Evolutionary conservation across 2,329 filamentous ascomycete genomes (phyloP).

Genomic region (Sclerotinia trifoliorum): DNA sequence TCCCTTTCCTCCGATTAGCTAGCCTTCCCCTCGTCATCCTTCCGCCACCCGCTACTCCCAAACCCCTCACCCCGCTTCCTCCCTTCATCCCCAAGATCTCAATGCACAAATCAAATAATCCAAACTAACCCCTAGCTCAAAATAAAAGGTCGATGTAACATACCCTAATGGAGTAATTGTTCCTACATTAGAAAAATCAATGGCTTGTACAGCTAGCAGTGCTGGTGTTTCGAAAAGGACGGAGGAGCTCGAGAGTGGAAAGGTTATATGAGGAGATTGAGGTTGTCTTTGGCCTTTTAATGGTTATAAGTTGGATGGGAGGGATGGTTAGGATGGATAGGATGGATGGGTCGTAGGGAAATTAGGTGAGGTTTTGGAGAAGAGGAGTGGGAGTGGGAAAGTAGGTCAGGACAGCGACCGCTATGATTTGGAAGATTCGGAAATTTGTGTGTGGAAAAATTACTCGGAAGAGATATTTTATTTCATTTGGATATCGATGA

Average conservation of each 20-base stretch:
- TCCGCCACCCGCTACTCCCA: not conserved
- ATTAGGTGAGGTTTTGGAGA: too few relatives aligned
- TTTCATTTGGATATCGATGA: too few relatives aligned
- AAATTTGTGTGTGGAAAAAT: too few relatives aligned
- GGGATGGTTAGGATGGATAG: too few relatives aligned
- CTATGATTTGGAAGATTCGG: too few relatives aligned
- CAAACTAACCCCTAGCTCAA: not conserved
- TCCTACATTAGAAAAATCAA: constrained; percentile 4
- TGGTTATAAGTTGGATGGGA: too few relatives aligned
- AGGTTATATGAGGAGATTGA: not conserved
- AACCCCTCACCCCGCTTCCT: not conserved
- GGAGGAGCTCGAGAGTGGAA: not conserved
- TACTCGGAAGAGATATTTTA: too few relatives aligned
- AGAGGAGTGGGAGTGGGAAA: too few relatives aligned
- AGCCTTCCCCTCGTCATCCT: not conserved
- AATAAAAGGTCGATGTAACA: not conserved
- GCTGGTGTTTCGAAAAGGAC: not conserved
- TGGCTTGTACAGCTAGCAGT: constrained; percentile 18
- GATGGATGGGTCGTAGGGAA: not conserved
- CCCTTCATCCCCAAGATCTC: not conserved
- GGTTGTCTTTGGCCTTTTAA: constrained; percentile 24
- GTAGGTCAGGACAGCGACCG: too few relatives aligned
- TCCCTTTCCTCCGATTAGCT: too few relatives aligned
- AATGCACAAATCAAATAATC: too few relatives aligned
- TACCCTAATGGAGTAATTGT: not conserved